Conservation (phyloP, 805 yeast genomes). For the Candida oleophila region DNA sequence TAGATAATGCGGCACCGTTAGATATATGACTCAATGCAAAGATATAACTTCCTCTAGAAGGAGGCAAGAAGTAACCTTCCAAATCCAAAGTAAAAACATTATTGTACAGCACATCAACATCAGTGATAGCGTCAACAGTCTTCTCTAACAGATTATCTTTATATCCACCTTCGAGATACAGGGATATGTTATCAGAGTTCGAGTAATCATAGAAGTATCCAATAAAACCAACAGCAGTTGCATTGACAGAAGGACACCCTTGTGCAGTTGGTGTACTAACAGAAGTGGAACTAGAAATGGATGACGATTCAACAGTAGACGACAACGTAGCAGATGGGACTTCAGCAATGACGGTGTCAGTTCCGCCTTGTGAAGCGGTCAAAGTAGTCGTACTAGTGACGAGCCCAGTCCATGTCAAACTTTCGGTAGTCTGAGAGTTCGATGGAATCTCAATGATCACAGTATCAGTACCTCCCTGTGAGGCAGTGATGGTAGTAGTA, state of each 20-base stretch:
- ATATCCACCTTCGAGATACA: not conserved
- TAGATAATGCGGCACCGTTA: not conserved
- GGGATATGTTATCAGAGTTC: not conserved
- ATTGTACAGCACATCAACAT: not conserved
- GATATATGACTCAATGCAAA: not conserved
- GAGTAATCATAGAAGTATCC: not conserved
- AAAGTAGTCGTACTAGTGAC: conserved; percentile 7
- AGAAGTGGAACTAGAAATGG: not conserved
- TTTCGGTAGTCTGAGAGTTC: not conserved
- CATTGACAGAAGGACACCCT: not conserved
- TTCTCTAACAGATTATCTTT: not conserved
- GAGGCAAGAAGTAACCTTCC: not conserved
- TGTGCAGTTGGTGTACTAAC: not conserved
- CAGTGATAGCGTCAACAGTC: not conserved
- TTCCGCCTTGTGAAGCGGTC: conserved; percentile 7
- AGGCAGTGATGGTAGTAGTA: conserved; percentile 3
- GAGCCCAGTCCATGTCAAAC: not conserved
- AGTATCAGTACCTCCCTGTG: not conserved
- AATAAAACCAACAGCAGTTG: not conserved
- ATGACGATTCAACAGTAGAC: too few relatives aligned
- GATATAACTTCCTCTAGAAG: not conserved
- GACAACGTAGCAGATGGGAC: too few relatives aligned
- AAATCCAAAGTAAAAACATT: not conserved
- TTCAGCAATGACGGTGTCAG: conserved; percentile 3
- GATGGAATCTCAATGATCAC: conserved; percentile 13